Evolutionary conservation across 2,329 filamentous ascomycete genomes (phyloP).

Genomic region (Fusarium sp.): DNA sequence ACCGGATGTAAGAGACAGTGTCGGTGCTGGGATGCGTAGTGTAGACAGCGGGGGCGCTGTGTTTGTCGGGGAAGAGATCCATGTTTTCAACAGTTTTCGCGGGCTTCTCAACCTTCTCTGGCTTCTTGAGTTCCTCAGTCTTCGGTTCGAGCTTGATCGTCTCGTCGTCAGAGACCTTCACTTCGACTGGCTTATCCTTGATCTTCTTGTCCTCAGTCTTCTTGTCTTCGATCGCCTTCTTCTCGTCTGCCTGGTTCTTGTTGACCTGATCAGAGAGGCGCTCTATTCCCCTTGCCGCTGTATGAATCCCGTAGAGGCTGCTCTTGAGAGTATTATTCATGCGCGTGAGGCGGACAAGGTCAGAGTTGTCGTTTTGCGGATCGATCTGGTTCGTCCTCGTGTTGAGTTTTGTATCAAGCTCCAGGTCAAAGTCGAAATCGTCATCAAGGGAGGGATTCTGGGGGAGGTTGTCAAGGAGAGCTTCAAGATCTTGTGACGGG

Average conservation of each 20-base stretch:
- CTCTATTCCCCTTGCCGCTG: conserved; percentile 69
- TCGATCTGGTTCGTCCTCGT: conserved; percentile 39
- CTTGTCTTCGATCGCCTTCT: not conserved
- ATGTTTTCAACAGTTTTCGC: conserved; percentile 24
- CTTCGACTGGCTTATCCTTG: not conserved
- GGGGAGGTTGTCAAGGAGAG: conserved; percentile 42
- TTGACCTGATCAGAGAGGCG: conserved; percentile 65
- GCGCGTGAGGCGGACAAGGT: conserved; percentile 59
- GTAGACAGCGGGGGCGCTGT: conserved; percentile 32
- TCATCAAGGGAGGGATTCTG: conserved; percentile 38
- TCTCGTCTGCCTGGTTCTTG: conserved; percentile 43
- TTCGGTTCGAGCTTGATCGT: not conserved
- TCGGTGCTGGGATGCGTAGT: conserved; percentile 12
- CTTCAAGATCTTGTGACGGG: conserved; percentile 40
- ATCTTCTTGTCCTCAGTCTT: not conserved
- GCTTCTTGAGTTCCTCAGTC: not conserved
- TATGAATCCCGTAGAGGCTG: conserved; percentile 64
- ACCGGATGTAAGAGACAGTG: conserved; percentile 52
- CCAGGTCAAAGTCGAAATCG: conserved; percentile 42
- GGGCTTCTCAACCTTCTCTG: conserved; percentile 24
- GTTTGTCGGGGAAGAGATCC: conserved; percentile 19
- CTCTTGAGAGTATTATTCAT: conserved; percentile 66
- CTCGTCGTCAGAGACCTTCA: conserved; percentile 11
- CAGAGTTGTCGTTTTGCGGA: conserved; percentile 45
- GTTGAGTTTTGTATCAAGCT: conserved; percentile 43